Evolutionary conservation across 2,329 filamentous ascomycete species (phyloP).

Genomic region (Knufia petricola): DNA sequence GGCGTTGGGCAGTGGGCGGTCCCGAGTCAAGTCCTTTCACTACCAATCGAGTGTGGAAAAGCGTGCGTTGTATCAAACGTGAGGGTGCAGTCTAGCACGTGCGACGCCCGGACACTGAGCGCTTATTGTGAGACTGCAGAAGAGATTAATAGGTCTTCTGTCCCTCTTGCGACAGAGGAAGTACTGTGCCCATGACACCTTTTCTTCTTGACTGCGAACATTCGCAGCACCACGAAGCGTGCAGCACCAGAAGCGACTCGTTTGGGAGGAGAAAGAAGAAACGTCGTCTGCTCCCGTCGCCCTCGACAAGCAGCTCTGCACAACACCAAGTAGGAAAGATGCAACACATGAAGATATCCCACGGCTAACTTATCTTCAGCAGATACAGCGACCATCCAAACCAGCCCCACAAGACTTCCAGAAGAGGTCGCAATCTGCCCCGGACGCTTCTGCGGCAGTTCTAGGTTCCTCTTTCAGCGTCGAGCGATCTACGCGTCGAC

Average conservation of each 20-base stretch:
- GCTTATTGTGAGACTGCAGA: too few species aligned
- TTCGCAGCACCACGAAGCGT: too few species aligned
- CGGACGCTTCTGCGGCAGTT: background rate
- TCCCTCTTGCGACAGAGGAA: background rate
- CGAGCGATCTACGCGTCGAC: too few species aligned
- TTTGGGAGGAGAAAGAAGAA: too few species aligned
- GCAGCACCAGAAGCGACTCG: too few species aligned
- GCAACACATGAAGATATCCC: background rate
- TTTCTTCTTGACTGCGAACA: background rate
- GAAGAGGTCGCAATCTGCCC: background rate
- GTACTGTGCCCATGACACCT: background rate
- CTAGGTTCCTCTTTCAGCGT: background rate
- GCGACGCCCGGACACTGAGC: background rate
- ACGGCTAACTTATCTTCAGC: background rate
- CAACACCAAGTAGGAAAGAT: background rate
- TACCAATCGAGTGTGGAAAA: too few species aligned
- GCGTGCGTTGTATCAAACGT: background rate
- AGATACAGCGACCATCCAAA: background rate
- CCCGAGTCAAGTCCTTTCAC: too few species aligned
- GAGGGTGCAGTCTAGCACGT: background rate
- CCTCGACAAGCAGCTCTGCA: slow-evolving; percentile 4
- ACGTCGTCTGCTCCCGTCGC: too few species aligned
- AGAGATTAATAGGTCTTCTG: background rate
- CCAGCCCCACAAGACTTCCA: background rate
- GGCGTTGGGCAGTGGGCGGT: background rate